Base-by-base conservation (phyloP, 2,329 filamentous ascomycete species). In the Talaromyces marneffei region DNA sequence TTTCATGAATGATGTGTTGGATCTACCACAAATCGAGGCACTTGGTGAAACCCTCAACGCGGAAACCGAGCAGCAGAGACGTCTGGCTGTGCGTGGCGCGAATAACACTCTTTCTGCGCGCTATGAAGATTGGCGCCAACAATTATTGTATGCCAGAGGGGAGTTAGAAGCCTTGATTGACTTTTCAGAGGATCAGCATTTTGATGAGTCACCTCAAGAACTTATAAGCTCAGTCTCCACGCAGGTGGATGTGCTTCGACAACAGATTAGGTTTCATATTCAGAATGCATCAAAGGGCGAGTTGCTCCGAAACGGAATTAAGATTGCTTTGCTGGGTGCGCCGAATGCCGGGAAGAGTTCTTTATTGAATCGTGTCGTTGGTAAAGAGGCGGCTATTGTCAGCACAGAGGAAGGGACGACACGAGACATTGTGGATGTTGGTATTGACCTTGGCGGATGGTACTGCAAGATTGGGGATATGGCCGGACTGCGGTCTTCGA, bases 311-410 rank as follows among this genome's bases (percentile, higher is more conserved):
- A 90, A 85, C 67, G 94, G 94, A 1, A 95, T 99, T 66, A 86
- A 85, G 60, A 85, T 99, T 62, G 90, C 93, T 1, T 80, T 99
- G 2, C 79, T 99, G 0, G 94, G 94, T 0, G 91, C 92, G 6
- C 94, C 94, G 0, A 99, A 99, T 70, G 92, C 88, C 0, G 94
- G 94, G 14, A 99, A 99, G 74, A 97, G 92, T 73, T 97, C 92
- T 14, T 76, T 99, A 63, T 85, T 99, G 75, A 99, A 99, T 71
- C 80, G 87, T 23, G 84, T 99, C 56, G 91, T 97, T 2, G 93
- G 94, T 0, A 83, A 92, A 57, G 93, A 97, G 72, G 94, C 94
- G 2, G 95, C 92, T 3, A 99, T 99, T 68, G 94, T 99, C 7
- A 96, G 92, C 48, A 83, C 86, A 0, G 92, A 97, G 77, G 92